phyloP scores from a whole-genome alignment of 768 basidiomycete genomes.

The Lentinula boryana region DNA sequence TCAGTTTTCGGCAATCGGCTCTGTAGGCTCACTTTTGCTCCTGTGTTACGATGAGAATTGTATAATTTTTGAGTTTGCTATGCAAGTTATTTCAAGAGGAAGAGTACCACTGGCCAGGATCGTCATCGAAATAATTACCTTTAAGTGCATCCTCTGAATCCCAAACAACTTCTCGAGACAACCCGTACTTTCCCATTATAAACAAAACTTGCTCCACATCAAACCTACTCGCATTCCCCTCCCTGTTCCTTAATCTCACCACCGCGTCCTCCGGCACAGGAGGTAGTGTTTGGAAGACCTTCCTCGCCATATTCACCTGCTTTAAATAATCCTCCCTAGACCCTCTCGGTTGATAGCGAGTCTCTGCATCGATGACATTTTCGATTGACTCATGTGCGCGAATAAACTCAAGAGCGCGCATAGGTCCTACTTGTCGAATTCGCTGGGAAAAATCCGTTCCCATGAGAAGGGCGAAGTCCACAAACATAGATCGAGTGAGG shows the following conservation, averaged over 20 bases:
- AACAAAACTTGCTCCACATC: conserved; percentile 37
- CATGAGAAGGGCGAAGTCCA: conserved; percentile 84
- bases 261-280: conserved; percentile 31
- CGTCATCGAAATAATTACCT: conserved; percentile 65
- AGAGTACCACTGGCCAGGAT: conserved; percentile 31
- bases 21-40: too few species aligned
- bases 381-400: conserved; percentile 70
- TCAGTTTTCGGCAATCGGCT: too few species aligned
- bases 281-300: conserved; percentile 62
- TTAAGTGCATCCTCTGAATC: conserved; percentile 38
- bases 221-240: conserved; percentile 17
- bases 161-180: conserved; percentile 41
- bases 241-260: conserved; percentile 6
- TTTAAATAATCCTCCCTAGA: conserved; percentile 50
- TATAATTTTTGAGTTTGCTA: too few species aligned
- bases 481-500: conserved; percentile 51
- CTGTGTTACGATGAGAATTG: too few species aligned
- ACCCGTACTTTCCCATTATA: conserved; percentile 43
- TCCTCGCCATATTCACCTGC: conserved; percentile 56
- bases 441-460: conserved; percentile 90
- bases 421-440: conserved; percentile 77
- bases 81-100: too few species aligned
- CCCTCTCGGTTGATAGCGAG: conserved; percentile 45
- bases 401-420: conserved; percentile 72
- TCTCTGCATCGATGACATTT: conserved; percentile 46